Percentiles rank a stretch among this genome's conserved stretches.
phyloP scores from a whole-genome alignment of 2,329 filamentous ascomycete species.

The Curvularia sp. region DNA sequence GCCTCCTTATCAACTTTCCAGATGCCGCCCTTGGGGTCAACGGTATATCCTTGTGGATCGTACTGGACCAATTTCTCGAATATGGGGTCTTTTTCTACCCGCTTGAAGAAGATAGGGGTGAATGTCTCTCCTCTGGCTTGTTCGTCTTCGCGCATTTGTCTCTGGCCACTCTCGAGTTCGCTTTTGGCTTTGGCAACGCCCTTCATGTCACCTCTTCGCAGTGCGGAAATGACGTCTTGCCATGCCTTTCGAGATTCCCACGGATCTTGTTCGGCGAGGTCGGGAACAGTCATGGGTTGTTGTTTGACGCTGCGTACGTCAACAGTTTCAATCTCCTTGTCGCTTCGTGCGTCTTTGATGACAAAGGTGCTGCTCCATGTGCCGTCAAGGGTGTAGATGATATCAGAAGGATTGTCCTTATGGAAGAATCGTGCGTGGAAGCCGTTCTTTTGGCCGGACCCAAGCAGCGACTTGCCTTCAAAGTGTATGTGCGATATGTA shows the following conservation, averaged over 20 bases:
- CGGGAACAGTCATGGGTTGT: slow-evolving; percentile 32
- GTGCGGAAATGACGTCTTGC: slow-evolving; percentile 49
- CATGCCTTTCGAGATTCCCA: slow-evolving; percentile 57
- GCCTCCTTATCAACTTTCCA: slow-evolving; percentile 44
- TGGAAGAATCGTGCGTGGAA: slow-evolving; percentile 51
- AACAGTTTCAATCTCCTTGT: slow-evolving; percentile 48
- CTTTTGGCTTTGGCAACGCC: slow-evolving; percentile 42
- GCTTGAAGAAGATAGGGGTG: slow-evolving; percentile 52
- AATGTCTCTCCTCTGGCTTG: slow-evolving; percentile 48
- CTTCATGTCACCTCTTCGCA: slow-evolving; percentile 54
- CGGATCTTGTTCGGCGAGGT: slow-evolving; percentile 51
- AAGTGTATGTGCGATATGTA: slow-evolving; percentile 54
- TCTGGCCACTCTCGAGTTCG: slow-evolving; percentile 49
- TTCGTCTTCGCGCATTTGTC: slow-evolving; percentile 52
- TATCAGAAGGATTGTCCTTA: slow-evolving; percentile 39
- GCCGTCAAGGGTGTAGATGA: slow-evolving; percentile 51
- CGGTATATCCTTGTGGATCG: slow-evolving; percentile 30
- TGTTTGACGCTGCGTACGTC: slow-evolving; percentile 35
- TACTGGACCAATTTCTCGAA: slow-evolving; percentile 35
- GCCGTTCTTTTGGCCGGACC: slow-evolving; percentile 52
- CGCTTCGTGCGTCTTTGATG: slow-evolving; percentile 45
- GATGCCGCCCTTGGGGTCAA: slow-evolving; percentile 37
- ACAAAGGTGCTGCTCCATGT: slow-evolving; percentile 52
- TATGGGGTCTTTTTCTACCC: slow-evolving; percentile 34
- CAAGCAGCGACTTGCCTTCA: slow-evolving; percentile 52